These are phyloP conservation scores for Biscogniauxia mediterranea DNA, from an alignment of 2,329 filamentous ascomycete species.

Conservation along the genomic window DNA sequence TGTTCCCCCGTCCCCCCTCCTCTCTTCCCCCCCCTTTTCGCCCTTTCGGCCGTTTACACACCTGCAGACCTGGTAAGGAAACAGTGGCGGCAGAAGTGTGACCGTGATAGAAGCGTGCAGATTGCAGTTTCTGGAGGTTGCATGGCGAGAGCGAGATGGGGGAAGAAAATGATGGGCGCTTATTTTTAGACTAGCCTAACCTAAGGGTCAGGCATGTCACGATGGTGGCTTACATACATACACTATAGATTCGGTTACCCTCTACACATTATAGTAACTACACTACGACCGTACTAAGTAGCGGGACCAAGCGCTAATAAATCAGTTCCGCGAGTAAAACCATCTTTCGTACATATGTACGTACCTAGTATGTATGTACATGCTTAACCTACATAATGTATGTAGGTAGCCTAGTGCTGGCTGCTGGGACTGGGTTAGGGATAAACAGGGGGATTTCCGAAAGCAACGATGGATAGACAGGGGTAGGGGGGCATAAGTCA, in stretches of 20 bases:
- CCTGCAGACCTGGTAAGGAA: conserved; percentile 1
- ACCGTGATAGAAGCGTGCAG: conserved; percentile 27
- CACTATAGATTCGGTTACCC: neutral
- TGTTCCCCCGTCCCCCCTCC: neutral
- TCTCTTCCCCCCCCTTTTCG: conserved; percentile 4
- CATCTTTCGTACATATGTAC: no score
- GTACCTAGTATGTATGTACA: no score
- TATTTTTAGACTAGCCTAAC: conserved; percentile 8
- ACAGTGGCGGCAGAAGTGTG: conserved; percentile 14
- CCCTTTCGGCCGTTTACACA: neutral
- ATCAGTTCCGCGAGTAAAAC: no score
- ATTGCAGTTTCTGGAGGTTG: conserved; percentile 13
- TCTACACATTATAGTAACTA: neutral
- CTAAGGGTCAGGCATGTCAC: neutral
- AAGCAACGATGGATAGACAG: neutral
- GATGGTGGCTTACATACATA: no score
- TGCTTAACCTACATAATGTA: no score
- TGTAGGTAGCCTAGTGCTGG: no score
- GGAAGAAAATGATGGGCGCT: conserved; percentile 12
- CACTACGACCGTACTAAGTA: no score
- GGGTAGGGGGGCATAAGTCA: neutral
- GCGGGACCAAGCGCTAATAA: no score
- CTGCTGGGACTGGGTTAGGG: neutral
- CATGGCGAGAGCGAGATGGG: neutral
- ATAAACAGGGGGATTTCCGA: neutral